Conservation (phyloP, 495 filamentous ascomycete species). For the Lepidopterella palustris region DNA sequence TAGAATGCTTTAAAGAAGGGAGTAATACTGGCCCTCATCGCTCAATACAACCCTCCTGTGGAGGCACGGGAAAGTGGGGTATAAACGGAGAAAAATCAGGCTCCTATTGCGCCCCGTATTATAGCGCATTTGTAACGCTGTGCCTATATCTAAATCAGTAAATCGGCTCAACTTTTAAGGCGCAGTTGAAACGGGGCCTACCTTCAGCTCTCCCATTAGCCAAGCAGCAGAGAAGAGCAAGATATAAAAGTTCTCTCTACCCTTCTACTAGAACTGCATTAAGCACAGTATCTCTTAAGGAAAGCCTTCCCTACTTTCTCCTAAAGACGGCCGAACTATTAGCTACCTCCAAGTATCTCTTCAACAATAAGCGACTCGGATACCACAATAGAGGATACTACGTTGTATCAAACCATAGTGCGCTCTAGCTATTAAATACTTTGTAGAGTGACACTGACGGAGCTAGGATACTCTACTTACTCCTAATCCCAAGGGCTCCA, state of each 20-base stretch:
- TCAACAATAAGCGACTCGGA: too few relatives aligned
- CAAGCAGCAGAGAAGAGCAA: not conserved
- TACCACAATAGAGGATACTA: too few relatives aligned
- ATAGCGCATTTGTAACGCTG: not conserved
- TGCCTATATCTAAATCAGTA: not conserved
- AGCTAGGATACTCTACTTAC: too few relatives aligned
- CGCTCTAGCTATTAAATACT: too few relatives aligned
- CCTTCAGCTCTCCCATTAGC: not conserved
- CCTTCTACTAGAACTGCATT: not conserved
- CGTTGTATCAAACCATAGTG: too few relatives aligned
- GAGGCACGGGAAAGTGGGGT: not conserved
- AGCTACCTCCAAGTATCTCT: too few relatives aligned
- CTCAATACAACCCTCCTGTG: not conserved
- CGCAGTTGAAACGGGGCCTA: not conserved
- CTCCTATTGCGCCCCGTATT: not conserved
- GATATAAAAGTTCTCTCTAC: not conserved
- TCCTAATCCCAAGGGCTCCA: too few relatives aligned
- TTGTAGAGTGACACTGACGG: too few relatives aligned
- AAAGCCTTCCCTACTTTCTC: not conserved
- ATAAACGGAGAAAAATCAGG: not conserved
- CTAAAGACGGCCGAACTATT: too few relatives aligned
- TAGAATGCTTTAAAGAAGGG: not conserved
- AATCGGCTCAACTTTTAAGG: not conserved
- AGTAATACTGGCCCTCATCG: not conserved
- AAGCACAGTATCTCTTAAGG: not conserved